These are phyloP conservation scores for Fusarium subglutinans DNA, from an alignment of 2,329 filamentous ascomycete genomes.

Conservation along the genomic window DNA sequence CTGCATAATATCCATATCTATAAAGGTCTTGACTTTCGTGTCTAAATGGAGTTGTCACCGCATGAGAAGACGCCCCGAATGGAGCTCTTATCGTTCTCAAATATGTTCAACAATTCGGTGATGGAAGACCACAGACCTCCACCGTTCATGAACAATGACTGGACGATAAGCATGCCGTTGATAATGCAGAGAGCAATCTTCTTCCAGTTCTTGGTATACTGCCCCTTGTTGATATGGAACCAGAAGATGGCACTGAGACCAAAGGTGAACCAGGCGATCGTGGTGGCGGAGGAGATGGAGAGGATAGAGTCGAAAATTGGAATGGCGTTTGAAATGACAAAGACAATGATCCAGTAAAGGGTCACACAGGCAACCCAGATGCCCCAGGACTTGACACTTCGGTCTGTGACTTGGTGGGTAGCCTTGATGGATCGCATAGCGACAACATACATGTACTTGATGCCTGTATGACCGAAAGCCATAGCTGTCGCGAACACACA, in stretches of 20 bases:
- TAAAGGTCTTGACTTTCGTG: background rate
- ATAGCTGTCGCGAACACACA: slow-evolving; percentile 46
- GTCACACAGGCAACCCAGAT: slow-evolving; percentile 47
- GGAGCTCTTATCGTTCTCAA: slow-evolving; percentile 33
- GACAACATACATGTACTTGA: slow-evolving; percentile 48
- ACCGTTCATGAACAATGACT: slow-evolving; percentile 48
- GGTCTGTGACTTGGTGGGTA: slow-evolving; percentile 45
- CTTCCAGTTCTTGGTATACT: slow-evolving; percentile 33
- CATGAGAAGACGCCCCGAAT: slow-evolving; percentile 47
- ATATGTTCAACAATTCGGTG: slow-evolving; percentile 43
- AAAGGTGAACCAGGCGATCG: slow-evolving; percentile 50
- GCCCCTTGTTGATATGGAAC: slow-evolving; percentile 47
- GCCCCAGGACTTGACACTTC: slow-evolving; percentile 47
- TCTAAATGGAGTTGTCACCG: slow-evolving; percentile 44
- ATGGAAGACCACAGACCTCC: slow-evolving; percentile 48
- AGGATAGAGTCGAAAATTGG: slow-evolving; percentile 51
- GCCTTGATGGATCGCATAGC: slow-evolving; percentile 45
- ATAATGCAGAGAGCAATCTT: slow-evolving; percentile 28
- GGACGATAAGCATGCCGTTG: slow-evolving; percentile 45
- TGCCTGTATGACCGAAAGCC: slow-evolving; percentile 46
- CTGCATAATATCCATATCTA: background rate
- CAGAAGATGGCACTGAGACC: slow-evolving; percentile 48
- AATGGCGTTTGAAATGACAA: slow-evolving; percentile 48
- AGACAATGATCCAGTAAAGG: slow-evolving; percentile 46
- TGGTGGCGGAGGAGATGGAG: slow-evolving; percentile 47